phyloP scores from a whole-genome alignment of 768 basidiomycete genomes.

The Russula ochroleuca region DNA sequence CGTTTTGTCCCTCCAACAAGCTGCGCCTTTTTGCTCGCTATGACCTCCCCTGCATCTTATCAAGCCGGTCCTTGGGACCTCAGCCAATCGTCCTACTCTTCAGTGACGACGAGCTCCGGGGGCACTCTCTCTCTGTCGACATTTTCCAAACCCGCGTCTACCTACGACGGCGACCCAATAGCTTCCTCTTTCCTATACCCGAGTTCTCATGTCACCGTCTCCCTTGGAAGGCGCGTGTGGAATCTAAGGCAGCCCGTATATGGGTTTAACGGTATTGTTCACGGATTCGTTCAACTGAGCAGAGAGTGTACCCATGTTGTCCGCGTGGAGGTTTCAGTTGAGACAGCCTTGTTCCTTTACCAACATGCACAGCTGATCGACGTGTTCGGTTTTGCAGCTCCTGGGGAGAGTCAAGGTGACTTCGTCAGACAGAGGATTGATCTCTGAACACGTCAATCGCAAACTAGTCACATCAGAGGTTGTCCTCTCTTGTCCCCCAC shows the following conservation, averaged over 20 bases:
- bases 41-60: not conserved
- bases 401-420: constrained; percentile 38
- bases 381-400: constrained; percentile 33
- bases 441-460: constrained; percentile 16
- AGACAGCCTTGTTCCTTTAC: not conserved
- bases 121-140: not conserved
- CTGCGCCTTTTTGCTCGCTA: not conserved
- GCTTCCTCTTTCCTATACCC: constrained; percentile 31
- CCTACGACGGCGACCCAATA: not conserved
- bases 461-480: constrained; percentile 4
- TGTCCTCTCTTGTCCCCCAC: constrained; percentile 15
- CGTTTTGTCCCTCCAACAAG: not conserved
- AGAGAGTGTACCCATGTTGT: constrained; percentile 38
- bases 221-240: constrained; percentile 41
- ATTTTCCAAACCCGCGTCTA: not conserved
- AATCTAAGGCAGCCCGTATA: constrained; percentile 40
- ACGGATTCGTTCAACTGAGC: constrained; percentile 38
- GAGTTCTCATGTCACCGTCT: constrained; percentile 40
- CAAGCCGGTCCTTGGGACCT: not conserved
- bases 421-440: constrained; percentile 33
- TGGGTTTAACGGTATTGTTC: constrained; percentile 41
- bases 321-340: constrained; percentile 40
- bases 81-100: constrained; percentile 19
- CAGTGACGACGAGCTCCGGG: constrained; percentile 4
- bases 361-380: not conserved